Evolutionary conservation across 2,329 filamentous ascomycete species (phyloP), one percentile per base, ranked within the genome.

Genomic region (Cladophialophora carrionii): DNA sequence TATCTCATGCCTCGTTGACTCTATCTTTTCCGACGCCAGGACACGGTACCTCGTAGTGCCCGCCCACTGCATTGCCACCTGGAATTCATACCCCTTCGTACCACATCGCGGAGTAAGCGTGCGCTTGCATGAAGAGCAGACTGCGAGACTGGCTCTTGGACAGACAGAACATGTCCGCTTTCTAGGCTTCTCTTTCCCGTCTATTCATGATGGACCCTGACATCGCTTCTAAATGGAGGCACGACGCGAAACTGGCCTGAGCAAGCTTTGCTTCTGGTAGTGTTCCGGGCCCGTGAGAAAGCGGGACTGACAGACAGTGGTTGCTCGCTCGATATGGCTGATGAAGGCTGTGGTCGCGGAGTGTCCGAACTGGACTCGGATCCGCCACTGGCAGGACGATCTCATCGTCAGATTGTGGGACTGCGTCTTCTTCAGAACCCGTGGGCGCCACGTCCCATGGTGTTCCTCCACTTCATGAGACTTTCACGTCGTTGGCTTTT

Each of bases 1-100:
- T 43, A 43, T 43, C 37, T 43, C 37, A n/a, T 43, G 37, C 37
- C 37, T 43, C 37, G n/a, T 43, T 43, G 37, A n/a, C 17, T 43
- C 17, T 43, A 8, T 43, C 37, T 43, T 14, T 2, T n/a, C 17
- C 5, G 17, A 20, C 7, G 17, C 17, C 6, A n/a, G n/a, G n/a
- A 17, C 14, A 17, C 37, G n/a, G 17, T n/a, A n/a, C 17, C 5
- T n/a, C 37, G 37, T 43, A 43, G 14, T 43, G n/a, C 2, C n/a
- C 8, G 37, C 17, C 17, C 37, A 43, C 5, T 43, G 37, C 37
- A 17, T 43, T 43, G 37, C 17, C 17, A 43, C 37, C n/a, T 43
- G 37, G 8, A 8, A 0, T 20, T 43, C n/a, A 17, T 14, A 20
- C 8, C 1, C 14, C n/a, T 14, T 43, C 37, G 37, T n/a, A n/a